phyloP scores from a whole-genome alignment of 2,329 filamentous ascomycete genomes.

The Stachybotrys chartarum region DNA sequence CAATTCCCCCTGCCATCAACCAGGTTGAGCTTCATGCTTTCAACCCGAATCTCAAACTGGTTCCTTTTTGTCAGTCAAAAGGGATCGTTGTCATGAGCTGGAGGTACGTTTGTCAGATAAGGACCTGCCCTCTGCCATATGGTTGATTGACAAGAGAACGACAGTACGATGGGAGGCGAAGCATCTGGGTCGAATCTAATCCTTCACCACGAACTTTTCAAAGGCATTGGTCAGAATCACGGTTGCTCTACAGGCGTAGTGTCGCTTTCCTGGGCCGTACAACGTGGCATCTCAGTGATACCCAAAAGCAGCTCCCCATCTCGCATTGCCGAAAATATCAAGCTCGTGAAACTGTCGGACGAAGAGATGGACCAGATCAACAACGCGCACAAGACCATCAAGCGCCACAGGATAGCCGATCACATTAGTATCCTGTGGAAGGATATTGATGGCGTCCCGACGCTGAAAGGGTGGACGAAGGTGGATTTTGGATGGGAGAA shows the following conservation, averaged over 20 bases:
- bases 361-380: slow-evolving; percentile 18
- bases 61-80: slow-evolving; percentile 20
- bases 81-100: slow-evolving; percentile 23
- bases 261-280: slow-evolving; percentile 17
- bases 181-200: slow-evolving; percentile 6
- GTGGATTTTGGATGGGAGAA: slow-evolving; percentile 20
- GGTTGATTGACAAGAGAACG: neutral
- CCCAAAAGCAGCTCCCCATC: slow-evolving; percentile 13
- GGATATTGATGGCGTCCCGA: slow-evolving; percentile 13
- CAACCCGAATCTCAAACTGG: slow-evolving; percentile 21
- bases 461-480: slow-evolving; percentile 14
- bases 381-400: slow-evolving; percentile 13
- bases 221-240: slow-evolving; percentile 14
- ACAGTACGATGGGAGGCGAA: slow-evolving; percentile 4
- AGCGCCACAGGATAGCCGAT: slow-evolving; percentile 11
- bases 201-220: slow-evolving; percentile 14
- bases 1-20: slow-evolving; percentile 21
- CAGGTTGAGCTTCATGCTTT: slow-evolving; percentile 25
- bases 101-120: slow-evolving; percentile 2
- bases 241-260: slow-evolving; percentile 15
- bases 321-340: slow-evolving; percentile 16
- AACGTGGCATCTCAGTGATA: slow-evolving; percentile 16
- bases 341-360: slow-evolving; percentile 15
- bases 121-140: neutral
- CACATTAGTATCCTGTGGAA: slow-evolving; percentile 6